Evolutionary conservation across 352 stramenopile species (phyloP), one percentile per base, ranked within the genome.

Genomic region (Phytopythium montanum): DNA sequence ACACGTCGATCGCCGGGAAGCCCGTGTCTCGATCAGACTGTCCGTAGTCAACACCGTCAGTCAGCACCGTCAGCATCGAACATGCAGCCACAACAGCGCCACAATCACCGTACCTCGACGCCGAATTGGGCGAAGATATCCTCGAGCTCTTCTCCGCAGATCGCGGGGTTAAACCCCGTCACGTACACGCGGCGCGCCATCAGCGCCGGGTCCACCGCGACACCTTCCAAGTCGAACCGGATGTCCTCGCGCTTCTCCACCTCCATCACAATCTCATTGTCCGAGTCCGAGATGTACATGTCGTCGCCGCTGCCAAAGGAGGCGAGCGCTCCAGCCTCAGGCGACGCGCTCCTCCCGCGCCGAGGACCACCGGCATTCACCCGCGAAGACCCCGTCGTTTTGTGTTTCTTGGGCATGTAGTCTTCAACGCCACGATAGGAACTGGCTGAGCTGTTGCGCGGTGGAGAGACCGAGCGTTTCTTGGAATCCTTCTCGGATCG

Each of bases 61-160:
- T 50, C 16, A 60, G 7, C 54, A 16, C 36, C 21, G 41, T 36
- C 21, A 33, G 16, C 45, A 56, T 8, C 45, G 42, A 41, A n/a
- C 28, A 56, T 21, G n/a, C 52, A 60, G 29, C 52, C 7, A 49
- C 60, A 61, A 9, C 68, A 29, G 28, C 41, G 18, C 21, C n/a
- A 4, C 25, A 71, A 39, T 23, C 34, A n/a, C 3, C 78, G 60
- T 44, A 85, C 76, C 66, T 66, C 70, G 45, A 90, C 58, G 25
- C 73, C 71, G 69, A 87, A 91, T n/a, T 61, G 65, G 2, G 64
- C 65, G 16, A 89, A 88, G 8, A 82, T 65, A 44, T 82, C 75
- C 54, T 75, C 74, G 31, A 91, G 69, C 33, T 75, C 62, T 21
- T 73, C 72, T 46, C 75, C 73, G 42, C 67, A 65, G 19, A 81